Base-by-base conservation (phyloP, 306 rosid species). In the Lathyrus aphaca region DNA sequence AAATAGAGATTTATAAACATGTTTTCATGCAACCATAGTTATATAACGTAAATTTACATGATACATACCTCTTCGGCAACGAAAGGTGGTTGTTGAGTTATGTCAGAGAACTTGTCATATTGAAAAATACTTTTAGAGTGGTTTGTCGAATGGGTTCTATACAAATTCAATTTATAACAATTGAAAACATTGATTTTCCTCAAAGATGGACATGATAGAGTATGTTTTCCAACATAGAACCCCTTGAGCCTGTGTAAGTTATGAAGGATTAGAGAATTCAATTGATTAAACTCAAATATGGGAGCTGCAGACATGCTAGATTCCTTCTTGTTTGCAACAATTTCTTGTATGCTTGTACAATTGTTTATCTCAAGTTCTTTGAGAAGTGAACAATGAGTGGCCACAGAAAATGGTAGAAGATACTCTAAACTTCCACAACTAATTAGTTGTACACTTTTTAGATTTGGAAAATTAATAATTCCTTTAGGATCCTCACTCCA, bases 401-500 rank as follows among this genome's bases (percentile, higher is more conserved):
- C 64, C 1, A 66, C 3, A 10, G 27, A 60, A 16, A 35, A 4
- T 35, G 46, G 66, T 32, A 60, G 16, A 9, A 60, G 48, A 61
- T 61, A 38, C 30, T 61, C 66, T 32, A 61, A 61, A 0, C 5
- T 18, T 17, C 0, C 16, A 61, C 66, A 61, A 21, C 23, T 2
- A 21, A 1, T 2, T 21, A 61, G 16, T 4, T 10, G 0, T 1
- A 61, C 30, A 17, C 5, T 10, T 61, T 1, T 43, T 17, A 61
- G 49, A 61, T 38, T 38, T 5, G 0, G 8, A 61, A 61, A 61
- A 37, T 10, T 10, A 4, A 38, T 30, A 17, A 17, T 61, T 38
- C 49, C 30, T 17, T 61, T 15, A 38, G 66, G 48, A 61, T 61
- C 66, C 10, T 2, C 4, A 38, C 49, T 61, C 66, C 66, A 61